Base-by-base conservation (phyloP, 305 asterid genomes). In the Fraxinus xanthoxyloides region DNA sequence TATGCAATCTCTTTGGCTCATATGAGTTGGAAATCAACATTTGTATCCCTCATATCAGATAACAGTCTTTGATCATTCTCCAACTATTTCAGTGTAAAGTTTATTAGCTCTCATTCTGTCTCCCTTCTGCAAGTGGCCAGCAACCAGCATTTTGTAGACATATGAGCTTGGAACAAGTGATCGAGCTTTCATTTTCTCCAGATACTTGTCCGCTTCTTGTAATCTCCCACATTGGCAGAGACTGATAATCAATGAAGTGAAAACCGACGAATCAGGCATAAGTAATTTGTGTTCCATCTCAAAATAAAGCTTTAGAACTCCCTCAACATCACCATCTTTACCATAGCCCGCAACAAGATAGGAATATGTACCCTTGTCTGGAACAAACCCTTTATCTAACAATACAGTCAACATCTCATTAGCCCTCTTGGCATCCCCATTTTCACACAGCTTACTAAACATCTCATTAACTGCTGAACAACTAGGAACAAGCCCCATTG, bases 251-350 rank as follows among this genome's bases (percentile, higher is more conserved):
- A 88, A 84, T 10, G 85, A 83, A 82, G 80, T 75, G 75, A 89
- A 89, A 26, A 83, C 87, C 32, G 72, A 78, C 54, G 81, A 35
- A 79, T 46, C 80, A 6, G 93, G 94, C 56, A 89, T 80, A 67
- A 90, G 77, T 21, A 90, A 91, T 83, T 88, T 85, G 78, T 86
- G 89, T 38, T 90, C 92, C 97, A 94, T 93, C 89, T 93, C 98
- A 73, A 89, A 88, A 32, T 90, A 86, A 79, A 94, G 80, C 89
- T 89, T 92, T 48, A 84, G 82, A 75, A 88, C 87, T 74, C 85
- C 86, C 80, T 88, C 93, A 38, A 84, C 65, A 30, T 87, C 87
- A 67, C 88, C 90, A 34, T 86, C 85, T 81, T 81, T 93, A 82
- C 85, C 73, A 84, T 90, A 89, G 80, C 98, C 98, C 77, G 76